Conservation (phyloP, 202 grass and related monocot species). For the Hordeum pubiflorum region DNA sequence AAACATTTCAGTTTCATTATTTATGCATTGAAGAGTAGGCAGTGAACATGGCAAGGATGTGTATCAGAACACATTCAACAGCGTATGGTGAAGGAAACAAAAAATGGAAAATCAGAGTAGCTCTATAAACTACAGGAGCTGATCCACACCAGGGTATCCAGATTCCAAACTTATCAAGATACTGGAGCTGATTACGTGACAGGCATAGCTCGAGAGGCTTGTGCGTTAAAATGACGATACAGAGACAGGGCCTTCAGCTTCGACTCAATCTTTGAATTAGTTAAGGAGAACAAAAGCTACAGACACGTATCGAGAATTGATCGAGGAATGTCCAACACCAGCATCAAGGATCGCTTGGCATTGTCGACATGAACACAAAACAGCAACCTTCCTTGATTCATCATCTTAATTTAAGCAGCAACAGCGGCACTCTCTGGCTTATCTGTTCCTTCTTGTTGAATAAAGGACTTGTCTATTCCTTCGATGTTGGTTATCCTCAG, state of each 20-base stretch:
- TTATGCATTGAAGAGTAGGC: neutral
- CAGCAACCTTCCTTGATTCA: neutral
- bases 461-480: constrained; percentile 65
- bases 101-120: neutral
- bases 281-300: neutral
- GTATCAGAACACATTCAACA: constrained; percentile 7
- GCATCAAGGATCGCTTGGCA: neutral
- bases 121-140: constrained; percentile 21
- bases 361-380: constrained; percentile 13
- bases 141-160: neutral
- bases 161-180: neutral
- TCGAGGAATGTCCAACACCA: neutral
- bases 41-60: neutral
- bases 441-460: constrained; percentile 58
- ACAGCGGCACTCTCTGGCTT: constrained; percentile 40
- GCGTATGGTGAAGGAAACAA: neutral
- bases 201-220: neutral
- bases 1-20: constrained; percentile 31
- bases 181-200: neutral
- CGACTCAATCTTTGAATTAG: constrained; percentile 1
- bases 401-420: constrained; percentile 44
- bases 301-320: constrained; percentile 2
- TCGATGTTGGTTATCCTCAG: constrained; percentile 83
- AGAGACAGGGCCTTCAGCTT: constrained; percentile 11
- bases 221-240: neutral